phyloP scores from a whole-genome alignment of 2,329 filamentous ascomycete genomes.

The Exophiala aquamarina region DNA sequence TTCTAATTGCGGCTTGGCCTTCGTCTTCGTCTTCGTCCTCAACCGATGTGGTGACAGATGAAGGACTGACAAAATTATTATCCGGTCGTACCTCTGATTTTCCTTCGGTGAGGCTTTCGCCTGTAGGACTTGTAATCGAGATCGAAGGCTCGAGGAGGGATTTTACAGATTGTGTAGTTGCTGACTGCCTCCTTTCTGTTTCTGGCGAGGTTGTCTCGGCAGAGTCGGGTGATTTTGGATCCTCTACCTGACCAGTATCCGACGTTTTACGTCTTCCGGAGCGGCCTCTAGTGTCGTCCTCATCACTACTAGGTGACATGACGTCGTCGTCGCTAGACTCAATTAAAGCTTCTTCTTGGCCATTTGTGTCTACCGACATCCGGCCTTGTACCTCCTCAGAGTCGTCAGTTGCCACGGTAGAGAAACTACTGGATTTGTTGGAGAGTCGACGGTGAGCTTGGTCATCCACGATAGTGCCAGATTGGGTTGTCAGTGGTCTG shows the following conservation, averaged over 20 bases:
- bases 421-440: slow-evolving; percentile 34
- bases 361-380: slow-evolving; percentile 66
- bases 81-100: slow-evolving; percentile 38
- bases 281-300: slow-evolving; percentile 33
- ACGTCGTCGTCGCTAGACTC: slow-evolving; percentile 38
- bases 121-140: slow-evolving; percentile 27
- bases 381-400: slow-evolving; percentile 54
- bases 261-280: slow-evolving; percentile 37
- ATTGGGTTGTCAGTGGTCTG: slow-evolving; percentile 5
- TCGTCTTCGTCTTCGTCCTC: slow-evolving; percentile 56
- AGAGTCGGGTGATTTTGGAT: slow-evolving; percentile 26
- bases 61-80: slow-evolving; percentile 18
- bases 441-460: slow-evolving; percentile 20
- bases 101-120: slow-evolving; percentile 36
- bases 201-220: slow-evolving; percentile 13
- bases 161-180: slow-evolving; percentile 21
- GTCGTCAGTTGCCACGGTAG: slow-evolving; percentile 29
- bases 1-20: slow-evolving; percentile 80
- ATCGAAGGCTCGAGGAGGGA: slow-evolving; percentile 31
- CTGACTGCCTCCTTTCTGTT: slow-evolving; percentile 12
- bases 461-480: slow-evolving; percentile 17
- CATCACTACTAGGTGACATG: slow-evolving; percentile 29
- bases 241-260: slow-evolving; percentile 39
- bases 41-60: slow-evolving; percentile 9
- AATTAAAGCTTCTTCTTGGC: slow-evolving; percentile 55